phyloP scores from a whole-genome alignment of 257 asterid species.

The Galeopsis tetrahit region DNA sequence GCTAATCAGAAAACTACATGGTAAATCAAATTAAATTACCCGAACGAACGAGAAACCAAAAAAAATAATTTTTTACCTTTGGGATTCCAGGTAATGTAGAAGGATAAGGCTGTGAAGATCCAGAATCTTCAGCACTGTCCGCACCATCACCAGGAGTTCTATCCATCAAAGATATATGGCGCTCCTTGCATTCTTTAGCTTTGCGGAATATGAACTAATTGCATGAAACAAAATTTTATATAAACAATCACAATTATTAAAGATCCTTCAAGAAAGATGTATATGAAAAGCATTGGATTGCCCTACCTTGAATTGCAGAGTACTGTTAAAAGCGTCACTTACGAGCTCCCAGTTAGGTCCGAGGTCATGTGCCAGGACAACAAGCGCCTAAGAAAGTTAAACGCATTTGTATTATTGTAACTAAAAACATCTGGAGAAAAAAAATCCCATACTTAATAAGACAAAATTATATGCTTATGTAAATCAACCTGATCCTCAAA shows the following conservation, averaged over 20 bases:
- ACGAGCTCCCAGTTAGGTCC: constrained; percentile 99
- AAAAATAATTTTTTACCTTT: constrained; percentile 53
- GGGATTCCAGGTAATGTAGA: constrained; percentile 98
- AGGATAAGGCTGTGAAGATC: constrained; percentile 92
- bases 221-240: constrained; percentile 28
- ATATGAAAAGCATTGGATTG: constrained; percentile 7
- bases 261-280: constrained; percentile 27
- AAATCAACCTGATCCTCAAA: constrained; percentile 88
- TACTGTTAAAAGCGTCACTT: constrained; percentile 88
- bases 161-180: constrained; percentile 77
- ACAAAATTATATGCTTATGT: constrained; percentile 6
- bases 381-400: constrained; percentile 72
- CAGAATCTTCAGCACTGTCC: constrained; percentile 97
- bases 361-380: constrained; percentile 94
- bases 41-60: constrained; percentile 24
- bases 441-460: constrained; percentile 26
- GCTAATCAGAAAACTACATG: constrained; percentile 18
- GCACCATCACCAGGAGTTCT: constrained; percentile 81
- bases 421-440: constrained; percentile 20
- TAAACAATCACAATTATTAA: constrained; percentile 1
- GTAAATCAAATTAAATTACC: constrained; percentile 23
- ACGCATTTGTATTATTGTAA: constrained; percentile 24
- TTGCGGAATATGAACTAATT: constrained; percentile 83
- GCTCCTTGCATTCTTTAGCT: constrained; percentile 96
- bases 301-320: constrained; percentile 89